Percentiles rank a stretch among this genome's conserved stretches.
Conservation (phyloP, 2,329 filamentous ascomycete species). For the Xylariaceae sp. region DNA sequence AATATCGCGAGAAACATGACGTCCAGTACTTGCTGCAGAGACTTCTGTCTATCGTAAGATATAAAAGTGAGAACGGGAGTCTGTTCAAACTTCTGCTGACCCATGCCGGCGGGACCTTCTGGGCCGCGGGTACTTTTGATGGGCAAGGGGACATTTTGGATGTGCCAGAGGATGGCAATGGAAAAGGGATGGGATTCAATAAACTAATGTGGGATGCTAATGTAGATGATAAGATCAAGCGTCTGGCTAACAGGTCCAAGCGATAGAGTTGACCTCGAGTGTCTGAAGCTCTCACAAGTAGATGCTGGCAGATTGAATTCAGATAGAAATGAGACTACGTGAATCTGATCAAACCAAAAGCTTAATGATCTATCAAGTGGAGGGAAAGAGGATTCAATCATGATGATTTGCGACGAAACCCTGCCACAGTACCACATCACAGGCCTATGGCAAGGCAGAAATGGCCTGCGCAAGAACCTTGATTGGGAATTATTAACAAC, state of each 20-base stretch:
- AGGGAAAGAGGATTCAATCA: too few species aligned
- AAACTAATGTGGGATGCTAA: conserved; percentile 23
- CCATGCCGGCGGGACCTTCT: conserved; percentile 13
- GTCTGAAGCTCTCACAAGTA: too few species aligned
- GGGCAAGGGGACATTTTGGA: conserved; percentile 8
- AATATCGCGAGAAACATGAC: conserved; percentile 11
- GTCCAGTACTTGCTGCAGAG: conserved; percentile 13
- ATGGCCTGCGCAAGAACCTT: too few species aligned
- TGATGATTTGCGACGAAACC: too few species aligned
- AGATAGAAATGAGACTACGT: too few species aligned
- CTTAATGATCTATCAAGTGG: too few species aligned
- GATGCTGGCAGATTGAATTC: too few species aligned
- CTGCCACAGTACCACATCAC: too few species aligned
- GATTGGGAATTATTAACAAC: too few species aligned
- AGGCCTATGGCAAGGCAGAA: too few species aligned
- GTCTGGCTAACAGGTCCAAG: neutral
- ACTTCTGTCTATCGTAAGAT: conserved; percentile 7
- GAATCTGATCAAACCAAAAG: too few species aligned
- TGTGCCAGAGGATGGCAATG: conserved; percentile 23
- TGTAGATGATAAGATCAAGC: conserved; percentile 13
- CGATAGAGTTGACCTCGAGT: too few species aligned
- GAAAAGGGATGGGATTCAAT: conserved; percentile 23
- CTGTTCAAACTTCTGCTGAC: conserved; percentile 23
- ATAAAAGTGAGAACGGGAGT: conserved; percentile 14
- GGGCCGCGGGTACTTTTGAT: conserved; percentile 7